Evolutionary conservation across 805 yeast species (phyloP), one percentile per base, ranked within the genome.

Genomic region (Nakazawaea wickerhamii): DNA sequence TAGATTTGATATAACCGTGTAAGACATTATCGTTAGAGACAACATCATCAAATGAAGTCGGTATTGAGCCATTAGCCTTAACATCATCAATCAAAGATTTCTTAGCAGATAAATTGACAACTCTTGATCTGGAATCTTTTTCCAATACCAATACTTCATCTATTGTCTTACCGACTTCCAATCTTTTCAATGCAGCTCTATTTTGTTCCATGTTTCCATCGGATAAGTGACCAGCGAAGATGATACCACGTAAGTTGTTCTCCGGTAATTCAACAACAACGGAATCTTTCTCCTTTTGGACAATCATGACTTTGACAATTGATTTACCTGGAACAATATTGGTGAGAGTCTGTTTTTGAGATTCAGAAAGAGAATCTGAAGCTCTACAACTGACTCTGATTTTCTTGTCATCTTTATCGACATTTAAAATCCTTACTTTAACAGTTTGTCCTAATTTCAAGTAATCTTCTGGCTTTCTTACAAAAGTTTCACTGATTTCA

Each of bases 401-500:
- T 54, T 81, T 75, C 14, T 68, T 57, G 21, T 68, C 65, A 25
- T 71, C 77, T 9, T 67, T 58, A 50, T 84, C 79, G 32, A 82
- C 76, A 30, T 69, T 64, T 32, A 81, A 53, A 14, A 93, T 66
- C 52, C 81, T 77, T 7, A 86, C 95, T 7, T 66, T 62, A 30
- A 93, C 81, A 1, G 96, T 81, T 63, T 93, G 98, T 4, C 95
- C 96, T 13, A 84, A 56, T 50, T 79, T 79, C 52, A 91, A 72
- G 60, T 82, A 84, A 50, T 89, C 91, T 50, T 74, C 77, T 15
- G 96, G 89, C 43, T 78, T 76, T 40, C 70, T 72, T 30, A 90
- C 93, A 58, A 75, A 86, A 1, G 95, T 79, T 63, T 93, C 98
- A 41, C 95, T 83, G 54, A 93, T 85, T 65, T 93, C 98, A 42